Conservation (phyloP, 2,329 filamentous ascomycete species). For the Lasiodiplodia theobromae region DNA sequence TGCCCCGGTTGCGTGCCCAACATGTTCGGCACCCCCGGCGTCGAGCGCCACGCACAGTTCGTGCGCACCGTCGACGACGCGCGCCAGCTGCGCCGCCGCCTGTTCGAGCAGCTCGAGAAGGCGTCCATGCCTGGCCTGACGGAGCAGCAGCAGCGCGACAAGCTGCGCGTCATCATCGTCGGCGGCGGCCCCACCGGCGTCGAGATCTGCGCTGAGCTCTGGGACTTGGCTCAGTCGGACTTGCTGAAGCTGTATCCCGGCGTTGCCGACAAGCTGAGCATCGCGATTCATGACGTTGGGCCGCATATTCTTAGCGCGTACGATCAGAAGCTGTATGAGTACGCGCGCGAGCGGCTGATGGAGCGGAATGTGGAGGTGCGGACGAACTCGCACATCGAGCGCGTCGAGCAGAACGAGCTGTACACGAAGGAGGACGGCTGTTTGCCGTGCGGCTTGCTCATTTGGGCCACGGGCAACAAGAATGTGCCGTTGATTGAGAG, state of each 20-base stretch:
- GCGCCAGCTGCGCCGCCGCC: slow-evolving; percentile 42
- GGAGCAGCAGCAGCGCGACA: slow-evolving; percentile 41
- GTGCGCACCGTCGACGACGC: slow-evolving; percentile 47
- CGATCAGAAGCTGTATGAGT: slow-evolving; percentile 51
- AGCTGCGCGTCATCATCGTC: slow-evolving; percentile 50
- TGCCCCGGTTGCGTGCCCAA: slow-evolving; percentile 51
- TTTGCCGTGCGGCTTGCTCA: slow-evolving; percentile 46
- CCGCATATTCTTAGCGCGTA: slow-evolving; percentile 51
- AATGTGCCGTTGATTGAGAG: slow-evolving; percentile 43
- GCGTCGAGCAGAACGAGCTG: slow-evolving; percentile 44
- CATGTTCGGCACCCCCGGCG: slow-evolving; percentile 51
- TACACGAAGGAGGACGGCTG: slow-evolving; percentile 46
- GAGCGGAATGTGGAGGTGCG: slow-evolving; percentile 48
- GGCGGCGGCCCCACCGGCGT: slow-evolving; percentile 54
- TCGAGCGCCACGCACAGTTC: slow-evolving; percentile 49
- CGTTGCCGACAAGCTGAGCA: slow-evolving; percentile 47
- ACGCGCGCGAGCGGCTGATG: slow-evolving; percentile 49
- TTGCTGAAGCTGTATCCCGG: slow-evolving; percentile 50
- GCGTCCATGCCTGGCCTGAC: slow-evolving; percentile 43
- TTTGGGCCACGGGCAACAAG: slow-evolving; percentile 52
- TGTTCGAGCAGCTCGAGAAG: slow-evolving; percentile 48
- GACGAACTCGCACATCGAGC: slow-evolving; percentile 48
- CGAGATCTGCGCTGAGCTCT: slow-evolving; percentile 53
- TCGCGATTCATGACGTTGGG: slow-evolving; percentile 56
- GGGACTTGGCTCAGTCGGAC: slow-evolving; percentile 51